Base-by-base conservation (phyloP, 306 rosid genomes). In the Cicer chorassanicum region DNA sequence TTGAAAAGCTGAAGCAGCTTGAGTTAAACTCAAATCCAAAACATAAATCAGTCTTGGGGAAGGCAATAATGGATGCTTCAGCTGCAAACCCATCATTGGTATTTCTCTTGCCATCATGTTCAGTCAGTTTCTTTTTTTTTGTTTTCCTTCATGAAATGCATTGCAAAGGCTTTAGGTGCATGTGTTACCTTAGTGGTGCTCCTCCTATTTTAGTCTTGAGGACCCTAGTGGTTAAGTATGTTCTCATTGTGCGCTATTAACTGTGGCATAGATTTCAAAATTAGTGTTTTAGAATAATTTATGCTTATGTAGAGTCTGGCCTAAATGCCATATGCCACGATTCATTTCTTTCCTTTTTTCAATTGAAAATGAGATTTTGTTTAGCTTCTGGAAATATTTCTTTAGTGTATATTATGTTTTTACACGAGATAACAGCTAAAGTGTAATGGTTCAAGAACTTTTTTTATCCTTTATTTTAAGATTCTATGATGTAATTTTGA, bases 1-100 rank as follows among this genome's bases (percentile, higher is more conserved):
- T 89, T 80, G 90, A 92, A 77, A 88, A 89, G 86, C 96, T 95
- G 57, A 87, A 89, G 88, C 96, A 82, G 85, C 90, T 86, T 29
- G 90, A 85, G 70, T 68, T 80, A 59, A 89, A 80, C 50, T 84
- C 91, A 67, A 95, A 81, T 85, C 82, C 87, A 70, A 82, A 84
- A 41, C 86, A 81, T 60, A 86, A 60, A 66, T 80, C 96, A 65
- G 71, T 81, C 79, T 83, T 70, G 65, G 91, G 91, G 74, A 89
- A 88, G 91, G 96, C 91, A 73, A 78, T 73, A 72, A 87, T 85
- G 80, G 87, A 87, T 68, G 80, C 82, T 38, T 81, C 89, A 79
- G 78, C 79, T 80, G 83, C 74, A 63, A 85, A 89, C 73, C 96
- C 82, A 50, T 87, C 85, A 15, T 75, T 92, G 97, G 98, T 94